Base-by-base conservation (phyloP, 1,284 basidiomycete species). In the Chondrostereum purpureum region DNA sequence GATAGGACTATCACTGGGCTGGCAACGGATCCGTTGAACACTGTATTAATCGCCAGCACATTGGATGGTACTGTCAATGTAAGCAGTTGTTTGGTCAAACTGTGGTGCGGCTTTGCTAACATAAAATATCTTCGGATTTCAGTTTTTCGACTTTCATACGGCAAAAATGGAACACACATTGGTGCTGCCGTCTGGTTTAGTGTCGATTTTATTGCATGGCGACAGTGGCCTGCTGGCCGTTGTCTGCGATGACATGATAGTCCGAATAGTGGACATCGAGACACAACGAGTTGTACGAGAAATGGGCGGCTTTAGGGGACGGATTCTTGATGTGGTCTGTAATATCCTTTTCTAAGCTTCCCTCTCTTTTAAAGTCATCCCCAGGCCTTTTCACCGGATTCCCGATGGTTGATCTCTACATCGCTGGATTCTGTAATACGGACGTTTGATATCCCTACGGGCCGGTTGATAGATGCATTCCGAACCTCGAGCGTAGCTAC, bases 141-240 rank as follows among this genome's bases (percentile, higher is more conserved):
- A 96, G 89, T 97, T 97, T 71, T 99, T 97, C 58, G 90, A 99
- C 65, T 99, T 99, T 64, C 86, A 93, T 59, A 83, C 85, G 0
- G 80, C 88, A 8, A 78, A 79, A 52, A 66, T 91, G 42, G 72
- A 87, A 45, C 69, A 87, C 45, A 82, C 82, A 0, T 53, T 92
- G 37, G 65, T 80, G 10, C 62, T 96, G 1, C 75, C 86, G 1
- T 81, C 88, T 4, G 71, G 82, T 2, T 76, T 82, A 22, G 78
- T 82, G 4, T 85, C 86, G 0, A 76, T 95, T 51, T 65, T 75
- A 5, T 70, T 98, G 14, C 88, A 99, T 52, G 78, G 84, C 18
- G 91, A 92, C 58, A 94, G 84, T 55, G 87, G 88, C 3, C 65
- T 99, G n/a, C 68, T 98, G 10, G 88, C 90, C 1, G 74, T 83